Conservation (phyloP, 2,329 filamentous ascomycete genomes). For the Aspergillus eucalypticola region DNA sequence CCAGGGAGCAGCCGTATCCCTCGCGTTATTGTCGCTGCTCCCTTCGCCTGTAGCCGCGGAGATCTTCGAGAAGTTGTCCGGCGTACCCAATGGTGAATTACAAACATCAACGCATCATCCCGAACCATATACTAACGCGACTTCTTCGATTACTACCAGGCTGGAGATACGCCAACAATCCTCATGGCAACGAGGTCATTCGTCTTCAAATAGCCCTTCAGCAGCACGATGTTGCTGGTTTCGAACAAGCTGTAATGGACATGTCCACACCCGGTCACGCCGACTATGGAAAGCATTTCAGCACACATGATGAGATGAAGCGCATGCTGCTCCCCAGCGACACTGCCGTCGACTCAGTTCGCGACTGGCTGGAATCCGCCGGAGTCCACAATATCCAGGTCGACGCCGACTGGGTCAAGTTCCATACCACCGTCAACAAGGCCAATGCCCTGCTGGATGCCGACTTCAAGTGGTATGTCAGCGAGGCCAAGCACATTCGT, state of each 20-base stretch:
- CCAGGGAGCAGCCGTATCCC: constrained; percentile 8
- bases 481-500: constrained; percentile 26
- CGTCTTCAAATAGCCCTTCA: constrained; percentile 39
- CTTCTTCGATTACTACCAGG: constrained; percentile 21
- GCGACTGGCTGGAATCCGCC: constrained; percentile 48
- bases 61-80: constrained; percentile 38
- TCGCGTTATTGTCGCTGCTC: constrained; percentile 32
- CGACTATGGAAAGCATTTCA: constrained; percentile 54
- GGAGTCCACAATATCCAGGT: constrained; percentile 40
- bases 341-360: constrained; percentile 43
- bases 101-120: background rate
- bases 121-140: background rate
- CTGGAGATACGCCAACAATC: constrained; percentile 35
- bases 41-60: constrained; percentile 32
- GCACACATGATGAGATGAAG: constrained; percentile 50
- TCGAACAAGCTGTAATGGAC: constrained; percentile 50
- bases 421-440: constrained; percentile 36
- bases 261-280: constrained; percentile 52
- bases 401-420: constrained; percentile 43
- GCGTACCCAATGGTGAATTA: constrained; percentile 36
- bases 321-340: constrained; percentile 50
- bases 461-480: constrained; percentile 43
- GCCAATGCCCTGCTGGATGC: constrained; percentile 43
- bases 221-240: constrained; percentile 35
- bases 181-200: constrained; percentile 28